Evolutionary conservation across 306 rosid species (phyloP), one percentile per base, ranked within the genome.

Genomic region (Quercus ilex): DNA sequence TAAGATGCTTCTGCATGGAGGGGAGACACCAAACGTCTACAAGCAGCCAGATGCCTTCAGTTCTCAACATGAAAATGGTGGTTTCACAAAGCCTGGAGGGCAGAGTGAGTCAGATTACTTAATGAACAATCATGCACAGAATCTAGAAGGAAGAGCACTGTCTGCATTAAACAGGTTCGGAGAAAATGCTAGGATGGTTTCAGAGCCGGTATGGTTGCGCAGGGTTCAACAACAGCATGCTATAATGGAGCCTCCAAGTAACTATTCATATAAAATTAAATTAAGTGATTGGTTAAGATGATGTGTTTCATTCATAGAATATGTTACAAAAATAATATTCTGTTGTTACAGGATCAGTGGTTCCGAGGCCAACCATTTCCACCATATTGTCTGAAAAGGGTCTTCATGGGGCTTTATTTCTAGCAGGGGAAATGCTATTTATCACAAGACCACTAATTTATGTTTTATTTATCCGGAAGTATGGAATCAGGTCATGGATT

Each of bases 1-100:
- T 81, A 93, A 91, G 86, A 90, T 96, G 90, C 90, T 96, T 79
- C 84, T 96, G 4, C 84, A 79, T 23, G 98, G 99, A 81, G 99
- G 97, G 21, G 93, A 91, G 84, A 89, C 90, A 51, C 82, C 86
- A 77, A 91, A 91, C 76, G 87, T 82, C 17, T 89, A 59, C 31
- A 84, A 31, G 55, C 55, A 80, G 78, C 73, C 78, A 3, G 83
- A 85, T 55, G 26, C 82, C 55, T 81, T 83, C 70, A 78, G 83
- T 78, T 81, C 90, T 60, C 89, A 83, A 71, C 75, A 70, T 74
- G 79, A 68, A 64, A 18, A 12, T 30, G 86, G 77, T 75, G 81
- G 82, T 78, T 73, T 46, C 23, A 2, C 58, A 21, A 79, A 89
- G 30, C 88, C 83, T 30, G 84, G 83, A 21, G 86, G 77, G 71